Base-by-base conservation (phyloP, 2,329 filamentous ascomycete species). In the Decorospora gaudefroyi region DNA sequence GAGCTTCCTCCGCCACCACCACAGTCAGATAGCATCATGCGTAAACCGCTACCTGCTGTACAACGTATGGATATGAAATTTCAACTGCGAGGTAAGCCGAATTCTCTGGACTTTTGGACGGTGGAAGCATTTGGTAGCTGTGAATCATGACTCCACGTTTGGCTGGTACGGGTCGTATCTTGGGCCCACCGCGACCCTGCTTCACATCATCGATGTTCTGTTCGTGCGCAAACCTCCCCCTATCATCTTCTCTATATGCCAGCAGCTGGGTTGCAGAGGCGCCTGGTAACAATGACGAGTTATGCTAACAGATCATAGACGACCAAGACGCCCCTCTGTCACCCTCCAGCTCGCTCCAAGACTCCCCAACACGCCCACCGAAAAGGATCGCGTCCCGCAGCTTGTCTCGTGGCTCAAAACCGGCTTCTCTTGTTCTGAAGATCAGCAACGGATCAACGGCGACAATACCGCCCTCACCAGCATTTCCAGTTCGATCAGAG, bases 391-490 rank as follows among this genome's bases (percentile, higher is more conserved):
- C 57, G 25, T 69, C 58, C 23, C 60, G 62, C 34, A 64, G 64
- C 23, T 50, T 71, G 13, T 66, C 64, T 15, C 67, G 69, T 17
- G 61, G 55, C 33, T 61, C 58, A 7, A 70, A 68, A 32, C 69
- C 69, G 5, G 56, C 63, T n/a, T 62, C 62, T 6, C 59, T 72
- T 6, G 68, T 55, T 18, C 53, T 72, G 8, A 51, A 46, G 18
- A 48, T 53, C 18, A 70, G 67, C 57, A 72, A 72, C 62, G 69
- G 69, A 29, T 62, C 69, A n/a, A 71, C 69, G 23, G 69, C 68
- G 6, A 49, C 49, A 8, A 43, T 69, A 8, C 66, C 64, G 22
- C 51, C 59, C 12, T 55, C 57, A 22, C 62, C 65, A 23, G 42
- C 37, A 34, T 32, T 56, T 8, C 42, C 56, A 11, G 42, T 41